Evolutionary conservation across 139 green algal species (phyloP).

Genomic region (Pseudopediastrum boryanum): DNA sequence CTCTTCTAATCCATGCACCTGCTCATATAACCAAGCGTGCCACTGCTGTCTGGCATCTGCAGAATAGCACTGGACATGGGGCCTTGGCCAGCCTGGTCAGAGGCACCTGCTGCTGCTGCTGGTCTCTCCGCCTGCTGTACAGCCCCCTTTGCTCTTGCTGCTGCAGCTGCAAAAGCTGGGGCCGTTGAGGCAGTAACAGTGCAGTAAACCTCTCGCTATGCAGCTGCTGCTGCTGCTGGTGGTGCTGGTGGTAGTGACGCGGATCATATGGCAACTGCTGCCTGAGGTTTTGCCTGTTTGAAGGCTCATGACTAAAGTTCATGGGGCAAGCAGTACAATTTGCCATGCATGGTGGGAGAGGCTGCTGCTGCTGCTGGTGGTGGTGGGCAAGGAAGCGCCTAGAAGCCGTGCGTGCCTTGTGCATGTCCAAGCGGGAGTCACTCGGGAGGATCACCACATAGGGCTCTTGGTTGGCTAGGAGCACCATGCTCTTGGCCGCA

Average conservation of each 20-base stretch:
- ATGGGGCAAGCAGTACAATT: too few species aligned
- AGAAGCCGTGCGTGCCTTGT: conserved; percentile 45
- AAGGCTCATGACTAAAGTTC: too few species aligned
- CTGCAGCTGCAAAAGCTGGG: neutral
- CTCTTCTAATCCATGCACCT: too few species aligned
- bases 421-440: conserved; percentile 42
- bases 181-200: neutral
- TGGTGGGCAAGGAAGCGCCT: too few species aligned
- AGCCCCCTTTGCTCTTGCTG: neutral
- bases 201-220: neutral
- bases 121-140: neutral
- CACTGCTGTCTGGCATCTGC: too few species aligned
- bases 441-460: conserved; percentile 41
- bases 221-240: neutral
- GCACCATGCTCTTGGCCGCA: conserved; percentile 47
- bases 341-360: too few species aligned
- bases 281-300: neutral
- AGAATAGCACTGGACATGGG: too few species aligned
- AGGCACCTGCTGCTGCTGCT: neutral
- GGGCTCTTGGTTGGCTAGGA: conserved; percentile 29
- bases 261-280: neutral
- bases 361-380: neutral
- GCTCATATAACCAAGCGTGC: too few species aligned
- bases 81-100: too few species aligned
- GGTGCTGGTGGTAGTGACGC: neutral